phyloP scores from a whole-genome alignment of 345 rosid genomes.

The Arabis alpina region DNA sequence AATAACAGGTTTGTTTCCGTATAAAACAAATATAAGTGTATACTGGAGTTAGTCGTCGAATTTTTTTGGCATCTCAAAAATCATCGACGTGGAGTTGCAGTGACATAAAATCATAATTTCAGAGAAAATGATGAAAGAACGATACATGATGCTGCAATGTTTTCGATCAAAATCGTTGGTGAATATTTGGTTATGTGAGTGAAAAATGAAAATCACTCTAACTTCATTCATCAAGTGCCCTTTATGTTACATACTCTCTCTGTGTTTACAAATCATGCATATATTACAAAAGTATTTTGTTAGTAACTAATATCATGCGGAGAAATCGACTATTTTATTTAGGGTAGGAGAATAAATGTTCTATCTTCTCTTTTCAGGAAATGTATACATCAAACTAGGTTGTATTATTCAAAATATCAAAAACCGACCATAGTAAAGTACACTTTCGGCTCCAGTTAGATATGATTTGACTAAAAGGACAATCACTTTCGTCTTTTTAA shows the following conservation, averaged over 20 bases:
- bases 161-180: too few relatives aligned
- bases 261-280: too few relatives aligned
- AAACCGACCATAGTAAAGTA: conserved; percentile 35
- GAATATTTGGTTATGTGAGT: too few relatives aligned
- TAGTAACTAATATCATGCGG: not conserved
- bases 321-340: not conserved
- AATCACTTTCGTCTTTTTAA: conserved; percentile 9
- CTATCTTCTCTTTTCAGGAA: conserved; percentile 11
- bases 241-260: too few relatives aligned
- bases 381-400: conserved; percentile 6
- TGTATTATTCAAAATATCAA: conserved; percentile 9
- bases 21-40: too few relatives aligned
- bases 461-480: conserved; percentile 28
- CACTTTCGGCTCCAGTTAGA: conserved; percentile 27
- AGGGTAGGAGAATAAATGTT: conserved; percentile 1
- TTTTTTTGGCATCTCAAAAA: too few relatives aligned
- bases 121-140: too few relatives aligned
- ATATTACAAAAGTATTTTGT: conserved; percentile 5
- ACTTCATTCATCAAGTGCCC: not conserved
- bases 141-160: too few relatives aligned
- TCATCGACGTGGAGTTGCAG: too few relatives aligned
- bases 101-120: too few relatives aligned
- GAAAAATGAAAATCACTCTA: not conserved
- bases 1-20: too few relatives aligned
- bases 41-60: too few relatives aligned